Conservation (phyloP, 192 early-diverging fungal genomes). For the Phlyctochytrium arcticum region DNA sequence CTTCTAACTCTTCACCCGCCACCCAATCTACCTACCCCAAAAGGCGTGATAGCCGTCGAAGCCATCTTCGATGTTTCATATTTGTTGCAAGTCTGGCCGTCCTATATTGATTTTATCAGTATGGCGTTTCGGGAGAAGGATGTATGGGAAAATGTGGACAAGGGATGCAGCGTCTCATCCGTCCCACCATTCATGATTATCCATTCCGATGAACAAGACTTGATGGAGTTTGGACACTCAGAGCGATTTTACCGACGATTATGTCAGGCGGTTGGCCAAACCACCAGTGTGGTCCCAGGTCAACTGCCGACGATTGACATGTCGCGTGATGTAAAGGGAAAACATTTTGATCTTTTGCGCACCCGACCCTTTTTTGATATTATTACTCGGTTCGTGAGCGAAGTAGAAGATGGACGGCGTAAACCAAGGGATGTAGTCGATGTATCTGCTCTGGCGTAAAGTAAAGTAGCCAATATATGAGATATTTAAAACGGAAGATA, state of each 20-base stretch:
- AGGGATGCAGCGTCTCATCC: too few relatives aligned
- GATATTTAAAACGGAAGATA: too few relatives aligned
- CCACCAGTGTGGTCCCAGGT: too few relatives aligned
- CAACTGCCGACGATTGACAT: constrained; percentile 7
- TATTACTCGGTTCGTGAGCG: constrained; percentile 31
- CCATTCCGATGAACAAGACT: constrained; percentile 64
- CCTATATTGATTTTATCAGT: constrained; percentile 68
- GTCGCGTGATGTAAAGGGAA: constrained; percentile 22
- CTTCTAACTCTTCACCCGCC: constrained; percentile 56
- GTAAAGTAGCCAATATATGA: too few relatives aligned
- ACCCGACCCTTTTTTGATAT: constrained; percentile 23
- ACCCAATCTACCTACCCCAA: too few relatives aligned
- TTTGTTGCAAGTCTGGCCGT: constrained; percentile 59
- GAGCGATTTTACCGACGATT: constrained; percentile 37
- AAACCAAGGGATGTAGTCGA: too few relatives aligned
- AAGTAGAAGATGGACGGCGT: too few relatives aligned
- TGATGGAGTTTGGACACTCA: constrained; percentile 61
- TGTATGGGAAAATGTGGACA: constrained; percentile 12
- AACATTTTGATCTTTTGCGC: constrained; percentile 34
- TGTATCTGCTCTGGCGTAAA: too few relatives aligned
- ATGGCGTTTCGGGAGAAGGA: constrained; percentile 58
- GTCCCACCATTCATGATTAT: constrained; percentile 58
- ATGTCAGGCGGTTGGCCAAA: neutral
- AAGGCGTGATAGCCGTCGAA: constrained; percentile 69
- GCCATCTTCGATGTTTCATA: constrained; percentile 80